Conservation (phyloP, 176 grass and related monocot genomes). For the Panicum miliaceum region DNA sequence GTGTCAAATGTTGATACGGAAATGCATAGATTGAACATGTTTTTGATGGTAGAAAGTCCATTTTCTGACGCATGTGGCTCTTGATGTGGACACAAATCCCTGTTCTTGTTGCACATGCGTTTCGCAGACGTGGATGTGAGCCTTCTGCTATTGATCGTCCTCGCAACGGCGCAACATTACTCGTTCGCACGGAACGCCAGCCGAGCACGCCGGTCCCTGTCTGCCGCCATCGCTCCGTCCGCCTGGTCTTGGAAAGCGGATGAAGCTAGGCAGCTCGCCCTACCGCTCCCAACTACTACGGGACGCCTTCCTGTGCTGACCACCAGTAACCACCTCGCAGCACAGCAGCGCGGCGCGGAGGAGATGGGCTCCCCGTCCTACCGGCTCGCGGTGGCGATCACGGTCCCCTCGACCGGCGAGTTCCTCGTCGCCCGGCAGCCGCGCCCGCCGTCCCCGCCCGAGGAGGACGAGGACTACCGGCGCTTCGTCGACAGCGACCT, state of each 20-base stretch:
- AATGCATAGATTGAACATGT: not conserved
- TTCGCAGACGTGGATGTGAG: not conserved
- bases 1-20: not conserved
- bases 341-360: not conserved
- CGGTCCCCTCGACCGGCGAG: constrained; percentile 49
- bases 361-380: constrained; percentile 54
- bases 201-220: not conserved
- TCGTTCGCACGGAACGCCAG: not conserved
- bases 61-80: not conserved
- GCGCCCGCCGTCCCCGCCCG: constrained; percentile 49
- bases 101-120: constrained; percentile 2
- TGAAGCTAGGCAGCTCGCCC: constrained; percentile 14
- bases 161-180: not conserved
- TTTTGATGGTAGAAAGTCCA: not conserved
- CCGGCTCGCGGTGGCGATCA: constrained; percentile 68
- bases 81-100: not conserved
- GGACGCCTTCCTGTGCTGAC: not conserved
- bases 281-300: too few species aligned
- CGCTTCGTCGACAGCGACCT: constrained; percentile 76
- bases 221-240: not conserved
- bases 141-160: not conserved
- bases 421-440: constrained; percentile 66
- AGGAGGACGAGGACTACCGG: constrained; percentile 70
- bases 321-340: not conserved
- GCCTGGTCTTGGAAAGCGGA: not conserved